Conservation (phyloP, 1,284 basidiomycete species). For the Tylopilus sp. region DNA sequence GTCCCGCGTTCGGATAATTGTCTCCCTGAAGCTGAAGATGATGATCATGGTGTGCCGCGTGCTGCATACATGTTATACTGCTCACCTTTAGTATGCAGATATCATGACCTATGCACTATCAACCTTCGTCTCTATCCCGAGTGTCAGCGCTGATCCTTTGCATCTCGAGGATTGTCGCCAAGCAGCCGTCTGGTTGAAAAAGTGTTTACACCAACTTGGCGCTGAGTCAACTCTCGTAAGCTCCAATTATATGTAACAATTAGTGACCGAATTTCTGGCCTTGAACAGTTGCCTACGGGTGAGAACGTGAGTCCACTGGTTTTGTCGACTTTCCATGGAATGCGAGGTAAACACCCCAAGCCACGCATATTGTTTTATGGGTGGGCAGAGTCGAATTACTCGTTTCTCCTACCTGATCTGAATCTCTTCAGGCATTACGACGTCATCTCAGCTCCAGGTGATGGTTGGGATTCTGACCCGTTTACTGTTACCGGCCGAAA, state of each 20-base stretch:
- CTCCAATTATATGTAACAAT: conserved; percentile 2
- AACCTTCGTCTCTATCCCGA: conserved; percentile 85
- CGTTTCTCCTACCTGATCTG: not conserved
- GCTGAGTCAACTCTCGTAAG: conserved; percentile 70
- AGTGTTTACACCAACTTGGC: conserved; percentile 82
- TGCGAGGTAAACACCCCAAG: conserved; percentile 50
- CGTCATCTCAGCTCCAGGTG: conserved; percentile 74
- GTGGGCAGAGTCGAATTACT: conserved; percentile 31
- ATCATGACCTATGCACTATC: conserved; percentile 71
- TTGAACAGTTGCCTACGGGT: conserved; percentile 55
- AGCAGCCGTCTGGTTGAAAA: conserved; percentile 86
- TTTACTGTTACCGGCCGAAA: conserved; percentile 82
- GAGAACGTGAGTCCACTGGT: conserved; percentile 78
- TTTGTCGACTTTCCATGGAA: conserved; percentile 78
- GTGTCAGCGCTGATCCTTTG: conserved; percentile 67
- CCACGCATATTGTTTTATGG: conserved; percentile 86
- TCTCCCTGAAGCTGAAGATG: conserved; percentile 16
- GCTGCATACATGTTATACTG: not conserved
- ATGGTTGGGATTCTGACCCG: conserved; percentile 83
- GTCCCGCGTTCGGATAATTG: conserved; percentile 5
- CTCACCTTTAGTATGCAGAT: conserved; percentile 40
- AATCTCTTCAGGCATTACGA: conserved; percentile 76
- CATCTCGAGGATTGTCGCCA: conserved; percentile 89
- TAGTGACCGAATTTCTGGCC: not conserved
- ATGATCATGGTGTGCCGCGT: conserved; percentile 21